A percentile compares a stretch with the other conserved stretches of the same genome.
Evolutionary conservation across 306 rosid species (phyloP).

Genomic region (Glycine tomentella): DNA sequence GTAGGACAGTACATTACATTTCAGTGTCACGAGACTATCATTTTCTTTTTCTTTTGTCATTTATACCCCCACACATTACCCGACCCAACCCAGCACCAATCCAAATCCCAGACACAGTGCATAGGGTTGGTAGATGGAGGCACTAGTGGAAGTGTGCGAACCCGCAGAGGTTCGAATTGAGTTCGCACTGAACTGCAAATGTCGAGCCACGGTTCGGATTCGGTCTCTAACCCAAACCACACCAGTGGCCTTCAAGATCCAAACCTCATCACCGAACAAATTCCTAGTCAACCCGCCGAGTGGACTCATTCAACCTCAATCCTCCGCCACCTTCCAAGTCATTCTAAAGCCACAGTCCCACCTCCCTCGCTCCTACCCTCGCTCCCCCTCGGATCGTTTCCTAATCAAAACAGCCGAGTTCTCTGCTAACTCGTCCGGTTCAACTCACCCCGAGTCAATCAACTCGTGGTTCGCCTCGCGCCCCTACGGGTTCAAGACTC

Average conservation of each 20-base stretch:
- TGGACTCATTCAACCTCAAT: constrained; percentile 66
- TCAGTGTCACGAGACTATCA: constrained; percentile 41
- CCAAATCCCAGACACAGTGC: neutral
- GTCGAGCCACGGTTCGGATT: constrained; percentile 71
- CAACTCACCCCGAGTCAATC: constrained; percentile 47
- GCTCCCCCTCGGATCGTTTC: constrained; percentile 77
- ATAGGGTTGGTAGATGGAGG: constrained; percentile 40
- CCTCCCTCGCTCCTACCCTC: constrained; percentile 68
- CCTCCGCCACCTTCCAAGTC: constrained; percentile 68
- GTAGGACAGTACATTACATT: too few species aligned
- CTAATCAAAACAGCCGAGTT: constrained; percentile 63
- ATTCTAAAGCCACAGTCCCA: constrained; percentile 80
- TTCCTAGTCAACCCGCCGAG: constrained; percentile 81
- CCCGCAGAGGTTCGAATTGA: constrained; percentile 67
- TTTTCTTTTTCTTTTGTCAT: neutral
- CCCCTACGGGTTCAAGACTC: constrained; percentile 40
- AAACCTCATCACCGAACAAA: constrained; percentile 79
- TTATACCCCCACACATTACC: too few species aligned
- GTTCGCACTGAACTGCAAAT: constrained; percentile 64
- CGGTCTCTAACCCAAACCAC: constrained; percentile 57
- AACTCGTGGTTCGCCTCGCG: constrained; percentile 56
- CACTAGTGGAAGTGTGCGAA: constrained; percentile 65
- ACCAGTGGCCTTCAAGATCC: constrained; percentile 76
- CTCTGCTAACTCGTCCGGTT: constrained; percentile 34
- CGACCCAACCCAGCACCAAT: too few species aligned